Conservation (phyloP, 2,329 filamentous ascomycete species). For the Colletotrichum aenigma region DNA sequence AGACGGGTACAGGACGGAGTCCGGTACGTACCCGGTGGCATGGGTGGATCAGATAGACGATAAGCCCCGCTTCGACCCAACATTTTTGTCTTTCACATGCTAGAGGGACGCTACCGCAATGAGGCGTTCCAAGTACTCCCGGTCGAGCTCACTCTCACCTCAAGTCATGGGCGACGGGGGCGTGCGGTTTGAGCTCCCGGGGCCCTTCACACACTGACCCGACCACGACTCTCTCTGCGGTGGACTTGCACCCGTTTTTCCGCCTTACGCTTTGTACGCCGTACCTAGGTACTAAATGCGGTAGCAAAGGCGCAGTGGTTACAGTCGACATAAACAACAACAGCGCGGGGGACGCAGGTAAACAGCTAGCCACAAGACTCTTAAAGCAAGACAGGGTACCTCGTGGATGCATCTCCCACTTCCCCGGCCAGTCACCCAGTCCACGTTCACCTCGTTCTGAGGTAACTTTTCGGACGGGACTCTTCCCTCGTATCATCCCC, state of each 20-base stretch:
- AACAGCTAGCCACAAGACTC: background rate
- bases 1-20: background rate
- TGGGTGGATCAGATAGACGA: slow-evolving; percentile 11
- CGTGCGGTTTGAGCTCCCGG: slow-evolving; percentile 1
- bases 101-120: background rate
- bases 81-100: slow-evolving; percentile 20
- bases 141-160: background rate
- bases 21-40: background rate
- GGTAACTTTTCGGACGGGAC: slow-evolving; percentile 5
- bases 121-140: background rate
- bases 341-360: background rate
- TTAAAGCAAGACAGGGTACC: background rate
- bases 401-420: background rate
- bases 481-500: background rate
- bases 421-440: background rate
- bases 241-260: background rate
- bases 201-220: background rate
- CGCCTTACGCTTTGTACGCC: background rate
- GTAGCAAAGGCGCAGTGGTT: background rate
- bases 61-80: slow-evolving; percentile 20
- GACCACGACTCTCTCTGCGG: background rate
- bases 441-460: background rate
- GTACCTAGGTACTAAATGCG: background rate
- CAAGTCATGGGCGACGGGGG: background rate
- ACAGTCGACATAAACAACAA: background rate